Conservation (phyloP, 495 filamentous ascomycete species). For the Penicillium longicatenatum region DNA sequence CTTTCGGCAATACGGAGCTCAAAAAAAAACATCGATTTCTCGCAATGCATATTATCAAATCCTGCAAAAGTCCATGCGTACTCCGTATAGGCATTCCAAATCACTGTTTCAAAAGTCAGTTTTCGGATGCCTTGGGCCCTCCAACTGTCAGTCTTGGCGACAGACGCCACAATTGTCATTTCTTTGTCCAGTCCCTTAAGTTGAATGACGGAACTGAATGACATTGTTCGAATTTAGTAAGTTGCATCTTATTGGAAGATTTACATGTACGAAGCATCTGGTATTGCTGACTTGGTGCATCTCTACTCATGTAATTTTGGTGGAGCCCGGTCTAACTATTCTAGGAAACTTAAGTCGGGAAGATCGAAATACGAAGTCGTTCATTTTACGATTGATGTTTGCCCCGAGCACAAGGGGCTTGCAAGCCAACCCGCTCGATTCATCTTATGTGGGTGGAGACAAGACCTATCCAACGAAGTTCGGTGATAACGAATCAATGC, state of each 20-base stretch:
- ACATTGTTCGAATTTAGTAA: background rate
- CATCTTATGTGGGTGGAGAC: background rate
- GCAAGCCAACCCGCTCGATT: background rate
- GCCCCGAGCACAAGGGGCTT: background rate
- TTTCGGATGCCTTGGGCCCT: background rate
- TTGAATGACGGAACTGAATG: background rate
- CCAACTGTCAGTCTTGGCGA: background rate
- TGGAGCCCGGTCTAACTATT: background rate
- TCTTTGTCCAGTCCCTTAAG: background rate
- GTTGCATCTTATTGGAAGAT: background rate
- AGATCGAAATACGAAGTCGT: conserved; percentile 1
- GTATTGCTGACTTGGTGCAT: background rate
- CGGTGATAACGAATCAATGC: background rate
- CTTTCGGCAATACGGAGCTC: background rate
- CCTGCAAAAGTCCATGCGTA: background rate
- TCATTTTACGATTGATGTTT: background rate
- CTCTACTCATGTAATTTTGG: background rate
- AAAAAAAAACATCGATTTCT: background rate
- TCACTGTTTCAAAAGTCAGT: background rate
- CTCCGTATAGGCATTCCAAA: background rate
- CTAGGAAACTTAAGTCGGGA: background rate
- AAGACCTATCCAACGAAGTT: background rate
- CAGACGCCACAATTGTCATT: background rate
- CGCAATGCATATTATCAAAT: background rate
- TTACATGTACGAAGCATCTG: background rate